phyloP scores from a whole-genome alignment of 208 protist species.

The Wallacemonas sp. region DNA sequence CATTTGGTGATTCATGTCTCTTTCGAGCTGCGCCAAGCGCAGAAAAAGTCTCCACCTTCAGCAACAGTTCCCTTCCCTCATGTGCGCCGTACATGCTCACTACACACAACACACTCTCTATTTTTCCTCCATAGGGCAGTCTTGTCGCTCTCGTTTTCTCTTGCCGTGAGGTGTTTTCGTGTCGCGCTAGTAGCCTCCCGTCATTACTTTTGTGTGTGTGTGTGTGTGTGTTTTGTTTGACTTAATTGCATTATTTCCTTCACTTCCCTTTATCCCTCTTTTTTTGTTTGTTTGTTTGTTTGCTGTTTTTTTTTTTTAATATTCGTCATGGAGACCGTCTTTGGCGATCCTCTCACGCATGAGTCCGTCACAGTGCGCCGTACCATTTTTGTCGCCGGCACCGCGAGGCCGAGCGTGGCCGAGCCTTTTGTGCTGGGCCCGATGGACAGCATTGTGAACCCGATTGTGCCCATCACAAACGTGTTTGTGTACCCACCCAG shows the following conservation, averaged over 20 bases:
- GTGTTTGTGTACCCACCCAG: slow-evolving; percentile 27
- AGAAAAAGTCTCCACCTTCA: too few relatives aligned
- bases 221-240: not conserved
- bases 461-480: slow-evolving; percentile 24
- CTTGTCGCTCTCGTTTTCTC: too few relatives aligned
- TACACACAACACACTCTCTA: too few relatives aligned
- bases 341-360: slow-evolving; percentile 10
- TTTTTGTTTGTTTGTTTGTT: not conserved
- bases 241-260: too few relatives aligned
- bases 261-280: too few relatives aligned
- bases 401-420: slow-evolving; percentile 5
- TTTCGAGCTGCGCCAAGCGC: too few relatives aligned
- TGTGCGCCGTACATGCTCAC: too few relatives aligned
- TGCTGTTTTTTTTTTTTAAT: not conserved
- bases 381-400: slow-evolving; percentile 19
- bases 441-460: slow-evolving; percentile 23
- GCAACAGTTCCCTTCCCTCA: too few relatives aligned
- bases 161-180: too few relatives aligned
- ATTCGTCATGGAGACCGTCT: not conserved
- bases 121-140: too few relatives aligned
- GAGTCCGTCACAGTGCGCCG: slow-evolving; percentile 14
- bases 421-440: slow-evolving; percentile 20
- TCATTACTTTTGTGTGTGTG: not conserved
- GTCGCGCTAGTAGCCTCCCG: not conserved
- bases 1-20: too few relatives aligned